These are phyloP conservation scores for Candida maris DNA, from an alignment of 805 yeast species.

Conservation along the genomic window DNA sequence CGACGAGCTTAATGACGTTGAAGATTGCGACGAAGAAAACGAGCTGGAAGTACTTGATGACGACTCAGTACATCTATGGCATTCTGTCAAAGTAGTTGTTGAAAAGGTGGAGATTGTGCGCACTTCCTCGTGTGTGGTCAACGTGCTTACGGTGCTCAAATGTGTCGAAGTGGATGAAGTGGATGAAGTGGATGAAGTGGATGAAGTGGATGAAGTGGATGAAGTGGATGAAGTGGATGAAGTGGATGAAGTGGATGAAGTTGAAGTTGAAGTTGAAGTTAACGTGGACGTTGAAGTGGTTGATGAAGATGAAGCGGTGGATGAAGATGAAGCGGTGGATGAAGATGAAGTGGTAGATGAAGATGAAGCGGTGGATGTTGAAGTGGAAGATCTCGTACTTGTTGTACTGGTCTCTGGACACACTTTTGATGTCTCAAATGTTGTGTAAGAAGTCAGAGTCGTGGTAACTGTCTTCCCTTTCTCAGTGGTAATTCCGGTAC, in stretches of 20 bases:
- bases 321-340: conserved; percentile 7
- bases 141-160: too few relatives aligned
- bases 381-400: conserved; percentile 1
- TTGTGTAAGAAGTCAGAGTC: conserved; percentile 2
- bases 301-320: conserved; percentile 2
- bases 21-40: neutral
- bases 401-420: conserved; percentile 5
- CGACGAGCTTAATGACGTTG: neutral
- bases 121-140: too few relatives aligned
- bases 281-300: neutral
- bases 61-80: neutral
- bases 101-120: neutral
- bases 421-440: conserved; percentile 6
- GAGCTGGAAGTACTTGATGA: too few relatives aligned
- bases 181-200: too few relatives aligned
- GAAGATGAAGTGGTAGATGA: conserved; percentile 5
- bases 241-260: conserved; percentile 2
- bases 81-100: neutral
- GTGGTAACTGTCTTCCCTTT: conserved; percentile 10
- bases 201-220: conserved; percentile 2
- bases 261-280: conserved; percentile 2
- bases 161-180: too few relatives aligned
- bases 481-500: conserved; percentile 2
- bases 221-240: neutral
- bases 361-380: conserved; percentile 5